These are phyloP conservation scores for Selaginella tamariscina DNA, from an alignment of 75 land plant genomes.

Conservation along the genomic window DNA sequence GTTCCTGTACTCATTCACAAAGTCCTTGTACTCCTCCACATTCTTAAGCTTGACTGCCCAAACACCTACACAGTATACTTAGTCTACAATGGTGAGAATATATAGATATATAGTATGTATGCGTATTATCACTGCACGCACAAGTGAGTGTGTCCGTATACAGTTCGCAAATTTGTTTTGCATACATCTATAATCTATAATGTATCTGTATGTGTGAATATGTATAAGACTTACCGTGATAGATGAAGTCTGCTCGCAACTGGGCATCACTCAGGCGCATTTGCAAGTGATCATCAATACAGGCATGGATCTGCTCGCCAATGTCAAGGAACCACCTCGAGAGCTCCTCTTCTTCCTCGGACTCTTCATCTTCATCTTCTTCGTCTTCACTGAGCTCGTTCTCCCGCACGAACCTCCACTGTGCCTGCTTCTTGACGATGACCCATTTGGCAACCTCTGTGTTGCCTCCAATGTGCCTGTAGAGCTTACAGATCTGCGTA, in stretches of 20 bases:
- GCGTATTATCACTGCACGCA: too few species aligned
- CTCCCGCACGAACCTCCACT: slow-evolving; percentile 39
- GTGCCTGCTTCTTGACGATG: slow-evolving; percentile 42
- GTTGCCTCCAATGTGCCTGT: too few species aligned
- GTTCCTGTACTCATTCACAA: background rate
- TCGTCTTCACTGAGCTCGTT: slow-evolving; percentile 20
- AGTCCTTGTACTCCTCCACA: slow-evolving; percentile 7
- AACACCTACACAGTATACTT: too few species aligned
- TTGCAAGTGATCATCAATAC: background rate
- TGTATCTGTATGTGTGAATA: too few species aligned
- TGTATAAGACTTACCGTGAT: too few species aligned
- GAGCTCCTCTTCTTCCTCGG: slow-evolving; percentile 14
- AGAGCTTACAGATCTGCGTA: too few species aligned
- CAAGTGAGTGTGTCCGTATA: too few species aligned
- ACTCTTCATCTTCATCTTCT: slow-evolving; percentile 21
- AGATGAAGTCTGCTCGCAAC: background rate
- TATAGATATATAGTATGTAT: too few species aligned
- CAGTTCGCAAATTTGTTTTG: too few species aligned
- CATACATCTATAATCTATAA: too few species aligned
- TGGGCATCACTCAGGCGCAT: background rate
- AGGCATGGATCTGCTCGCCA: background rate
- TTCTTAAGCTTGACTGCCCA: background rate
- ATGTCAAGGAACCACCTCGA: slow-evolving; percentile 11
- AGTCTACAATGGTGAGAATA: too few species aligned
- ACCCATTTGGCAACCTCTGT: slow-evolving; percentile 87